Base-by-base conservation (phyloP, 192 early-diverging fungal genomes). In the Coemansia sp. region DNA sequence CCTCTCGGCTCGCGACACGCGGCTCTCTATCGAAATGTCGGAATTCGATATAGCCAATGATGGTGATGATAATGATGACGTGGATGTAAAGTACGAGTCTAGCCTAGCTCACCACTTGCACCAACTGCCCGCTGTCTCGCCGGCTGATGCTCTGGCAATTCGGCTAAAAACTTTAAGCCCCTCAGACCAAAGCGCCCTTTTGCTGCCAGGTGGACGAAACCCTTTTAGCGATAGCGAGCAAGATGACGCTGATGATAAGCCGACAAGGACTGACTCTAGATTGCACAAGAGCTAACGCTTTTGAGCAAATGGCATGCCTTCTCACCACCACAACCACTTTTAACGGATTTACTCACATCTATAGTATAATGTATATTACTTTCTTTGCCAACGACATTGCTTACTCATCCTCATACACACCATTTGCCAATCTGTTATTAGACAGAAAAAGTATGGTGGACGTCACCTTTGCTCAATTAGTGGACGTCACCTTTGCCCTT, bases 21-120 rank as follows among this genome's bases (percentile, higher is more conserved):
- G 60, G 41, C 21, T 66, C 6, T 77, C 80, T 34, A 62, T 69
- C 23, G 80, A 77, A 14, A 45, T 75, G 63, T 50, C 66, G 4
- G 75, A 74, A 32, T 72, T 80, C 68, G 66, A 74, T 21, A 2
- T 61, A 1, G 59, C 37, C 66, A 66, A 74, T 45, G 62, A 25
- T 19, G 64, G 58, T 14, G 60, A 69, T 14, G 50, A 27, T 25
- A 12, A 19, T 5, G 25, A 41, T 17, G 38, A 62, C 32, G 23
- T 46, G 38, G 39, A 61, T 36, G 23, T 34, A 1, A 32, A 48
- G 17, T 27, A 61, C 58, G 50, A 29, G 38, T 29, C 29, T n/a
- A 42, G 37, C 15, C 21, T 60, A 25, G 31, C 2, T 10, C 31
- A 60, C 19, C 31, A 32, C 55, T 5, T 58, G 29, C n/a, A n/a